Evolutionary conservation across 768 basidiomycete genomes (phyloP), one percentile per base, ranked within the genome.

Genomic region (Suillus subalutaceus): DNA sequence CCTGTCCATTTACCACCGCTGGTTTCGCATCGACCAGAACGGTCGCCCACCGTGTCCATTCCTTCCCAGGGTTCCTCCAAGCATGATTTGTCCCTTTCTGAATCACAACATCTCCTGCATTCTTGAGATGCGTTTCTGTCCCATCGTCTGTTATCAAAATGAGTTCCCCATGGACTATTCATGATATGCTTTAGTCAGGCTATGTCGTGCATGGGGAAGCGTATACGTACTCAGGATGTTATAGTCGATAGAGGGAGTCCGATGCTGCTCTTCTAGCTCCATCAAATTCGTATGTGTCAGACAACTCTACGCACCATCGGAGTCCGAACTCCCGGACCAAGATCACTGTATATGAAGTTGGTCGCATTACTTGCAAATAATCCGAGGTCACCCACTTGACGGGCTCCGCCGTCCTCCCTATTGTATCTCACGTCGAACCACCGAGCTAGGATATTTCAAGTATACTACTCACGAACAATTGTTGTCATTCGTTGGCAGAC

Each of bases 81-180:
- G 84, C 85, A 69, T 89, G 88, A 73, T 87, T 78, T 0, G 83
- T 86, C 10, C 87, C 88, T 65, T 82, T 83, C 74, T 86, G 85
- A 41, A 88, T 76, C 56, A 88, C 83, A 1, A 80, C 79, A 72
- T 87, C 86, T 40, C 87, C 88, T 30, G 86, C 83, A 62, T 82
- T 83, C 68, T 82, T 84, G 60, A 88, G 70, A 59, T 81, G 78
- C 23, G 75, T 84, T 73, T 88, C 85, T 9, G 75, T 77, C 6
- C 86, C 87, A 72, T 88, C 86, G 63, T 87, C 86, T 66, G 82
- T 82, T 26, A 85, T 81, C n/a, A 86, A 77, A 32, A 87, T 73
- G 16, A 88, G 72, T 75, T 86, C 83, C 16, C 88, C 88, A 38
- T 79, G 73, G 46, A 88, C 87, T 88, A 65, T 40, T 62, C 52